These are phyloP conservation scores for Sclerotinia subarctica DNA, from an alignment of 2,329 filamentous ascomycete genomes.

Conservation along the genomic window DNA sequence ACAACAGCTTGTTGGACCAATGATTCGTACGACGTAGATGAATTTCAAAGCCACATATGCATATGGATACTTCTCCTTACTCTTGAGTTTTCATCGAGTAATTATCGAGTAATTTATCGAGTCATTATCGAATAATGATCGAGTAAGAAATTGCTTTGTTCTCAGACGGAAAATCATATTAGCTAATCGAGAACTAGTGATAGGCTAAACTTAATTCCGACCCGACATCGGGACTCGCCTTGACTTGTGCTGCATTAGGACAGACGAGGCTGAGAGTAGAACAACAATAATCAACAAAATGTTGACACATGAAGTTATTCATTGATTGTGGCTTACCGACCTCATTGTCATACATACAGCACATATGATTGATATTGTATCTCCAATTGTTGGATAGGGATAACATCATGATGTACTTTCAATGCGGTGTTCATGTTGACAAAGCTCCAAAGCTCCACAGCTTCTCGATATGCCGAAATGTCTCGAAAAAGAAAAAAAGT, in stretches of 20 bases:
- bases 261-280: not conserved
- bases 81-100: conserved; percentile 1
- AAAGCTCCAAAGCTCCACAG: not conserved
- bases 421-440: not conserved
- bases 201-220: conserved; percentile 14
- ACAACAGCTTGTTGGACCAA: not conserved
- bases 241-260: not conserved
- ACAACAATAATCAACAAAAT: not conserved
- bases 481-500: not conserved
- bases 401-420: not conserved
- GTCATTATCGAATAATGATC: conserved; percentile 7
- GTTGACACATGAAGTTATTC: not conserved
- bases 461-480: not conserved
- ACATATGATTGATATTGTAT: not conserved
- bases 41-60: not conserved
- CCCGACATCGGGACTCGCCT: conserved; percentile 15
- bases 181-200: not conserved
- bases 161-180: not conserved
- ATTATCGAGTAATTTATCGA: conserved; percentile 2
- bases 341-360: not conserved
- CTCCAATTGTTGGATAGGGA: not conserved
- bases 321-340: not conserved
- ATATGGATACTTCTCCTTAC: not conserved
- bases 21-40: not conserved
- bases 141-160: not conserved